Base-by-base conservation (phyloP, 176 grass and related monocot genomes). In the Chrysopogon serrulatus region DNA sequence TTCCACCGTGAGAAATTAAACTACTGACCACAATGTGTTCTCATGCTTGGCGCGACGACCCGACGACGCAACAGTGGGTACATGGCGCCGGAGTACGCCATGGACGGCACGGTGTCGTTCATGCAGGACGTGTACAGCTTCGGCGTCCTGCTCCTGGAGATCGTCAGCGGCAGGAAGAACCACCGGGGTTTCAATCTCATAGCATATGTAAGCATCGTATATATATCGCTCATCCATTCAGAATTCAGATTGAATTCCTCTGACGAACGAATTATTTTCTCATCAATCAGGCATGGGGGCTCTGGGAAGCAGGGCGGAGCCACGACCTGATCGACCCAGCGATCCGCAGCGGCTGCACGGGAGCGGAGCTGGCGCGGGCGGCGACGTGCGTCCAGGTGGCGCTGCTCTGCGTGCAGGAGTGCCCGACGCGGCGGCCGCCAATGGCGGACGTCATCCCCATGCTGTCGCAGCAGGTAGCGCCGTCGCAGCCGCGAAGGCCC, bases 81-180 rank as follows among this genome's bases (percentile, higher is more conserved):
- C 81, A 91, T 91, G 90, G 78, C 90, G 10, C 90, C 90, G 0
- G 86, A 91, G 8, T 91, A 91, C 17, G 77, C 82, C 10, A 92
- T 87, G 71, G 86, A 63, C 5, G 90, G 86, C 39, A 80, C 44
- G 76, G 36, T 89, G 8, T 89, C 87, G 0, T 89, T 89, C 76
- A 89, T 84, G 87, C 87, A 84, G 16, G 90, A 94, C 75, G 95
- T 97, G 83, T 94, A 97, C 54, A 91, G 91, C 71, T 97, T 91
- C 63, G 95, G 95, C 36, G 61, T 97, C 16, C 54, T 92, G 3
- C 33, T 94, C 24, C 80, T 97, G 37, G 95, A 97, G 67, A 93
- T 97, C 37, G 35, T 94, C 15, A 84, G 87, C 48, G 81, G 81
- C 67, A 54, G 19, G 30, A 83, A 36, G 44, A 88, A 88, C 75